A percentile compares a stretch with the other conserved stretches of the same genome.
These are phyloP conservation scores for Saksenaea vasiformis DNA, from an alignment of 371 early-diverging fungal genomes.

Conservation along the genomic window DNA sequence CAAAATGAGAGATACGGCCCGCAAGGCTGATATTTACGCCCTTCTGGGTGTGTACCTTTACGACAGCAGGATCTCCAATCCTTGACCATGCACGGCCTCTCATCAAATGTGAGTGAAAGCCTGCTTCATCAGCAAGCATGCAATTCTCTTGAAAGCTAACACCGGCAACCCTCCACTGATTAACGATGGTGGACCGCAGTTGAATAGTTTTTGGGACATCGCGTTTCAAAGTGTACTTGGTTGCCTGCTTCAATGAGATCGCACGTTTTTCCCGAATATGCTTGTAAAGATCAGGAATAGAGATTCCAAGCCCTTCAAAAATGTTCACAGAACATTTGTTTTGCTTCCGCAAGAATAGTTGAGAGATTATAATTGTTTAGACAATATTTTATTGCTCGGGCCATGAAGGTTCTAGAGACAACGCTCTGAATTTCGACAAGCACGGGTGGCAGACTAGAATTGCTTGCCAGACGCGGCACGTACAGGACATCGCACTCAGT, in stretches of 20 bases:
- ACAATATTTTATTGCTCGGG: not conserved
- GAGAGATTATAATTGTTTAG: slow-evolving; percentile 13
- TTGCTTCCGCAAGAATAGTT: slow-evolving; percentile 15
- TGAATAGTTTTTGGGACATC: slow-evolving; percentile 12
- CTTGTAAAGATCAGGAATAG: not conserved
- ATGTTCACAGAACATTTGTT: slow-evolving; percentile 4
- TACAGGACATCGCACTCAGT: slow-evolving; percentile 4
- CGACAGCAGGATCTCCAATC: too few species aligned
- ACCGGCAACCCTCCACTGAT: too few species aligned
- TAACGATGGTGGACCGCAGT: too few species aligned
- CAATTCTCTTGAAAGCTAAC: too few species aligned
- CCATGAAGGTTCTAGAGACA: slow-evolving; percentile 12
- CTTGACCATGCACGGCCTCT: too few species aligned
- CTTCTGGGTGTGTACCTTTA: too few species aligned
- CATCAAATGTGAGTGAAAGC: too few species aligned
- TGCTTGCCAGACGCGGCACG: slow-evolving; percentile 1
- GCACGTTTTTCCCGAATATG: slow-evolving; percentile 20
- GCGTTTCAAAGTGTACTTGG: slow-evolving; percentile 9
- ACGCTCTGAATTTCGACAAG: slow-evolving; percentile 9
- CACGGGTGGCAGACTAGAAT: slow-evolving; percentile 11
- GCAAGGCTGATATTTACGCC: not conserved
- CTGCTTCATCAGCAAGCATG: too few species aligned
- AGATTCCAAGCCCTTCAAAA: not conserved
- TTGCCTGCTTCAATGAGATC: slow-evolving; percentile 14
- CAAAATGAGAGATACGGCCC: not conserved